These are phyloP conservation scores for Raffaelea ambrosiae DNA, from an alignment of 2,329 filamentous ascomycete genomes.

Conservation along the genomic window DNA sequence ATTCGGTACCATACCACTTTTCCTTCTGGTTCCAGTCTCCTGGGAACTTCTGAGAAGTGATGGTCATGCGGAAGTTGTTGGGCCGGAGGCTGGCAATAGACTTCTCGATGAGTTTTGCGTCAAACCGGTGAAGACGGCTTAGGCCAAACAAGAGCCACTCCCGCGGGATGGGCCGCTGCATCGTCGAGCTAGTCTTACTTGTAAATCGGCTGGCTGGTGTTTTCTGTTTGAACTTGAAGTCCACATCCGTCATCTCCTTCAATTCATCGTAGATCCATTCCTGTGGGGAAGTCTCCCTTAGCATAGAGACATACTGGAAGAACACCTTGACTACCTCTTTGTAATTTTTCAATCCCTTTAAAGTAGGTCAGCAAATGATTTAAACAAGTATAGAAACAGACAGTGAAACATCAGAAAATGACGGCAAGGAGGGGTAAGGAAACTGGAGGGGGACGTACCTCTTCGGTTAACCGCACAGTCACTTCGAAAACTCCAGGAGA, in stretches of 20 bases:
- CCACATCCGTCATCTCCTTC: conserved; percentile 80
- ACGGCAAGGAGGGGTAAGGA: conserved; percentile 1
- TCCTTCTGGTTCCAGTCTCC: conserved; percentile 82
- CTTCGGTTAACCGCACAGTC: conserved; percentile 71
- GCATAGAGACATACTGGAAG: conserved; percentile 85
- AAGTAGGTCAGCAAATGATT: background rate
- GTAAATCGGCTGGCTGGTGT: conserved; percentile 83
- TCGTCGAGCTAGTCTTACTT: conserved; percentile 72
- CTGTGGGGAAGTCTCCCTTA: conserved; percentile 71
- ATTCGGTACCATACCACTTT: conserved; percentile 97
- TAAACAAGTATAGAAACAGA: background rate
- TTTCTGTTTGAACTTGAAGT: conserved; percentile 94
- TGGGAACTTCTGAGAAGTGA: conserved; percentile 76
- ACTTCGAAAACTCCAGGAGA: conserved; percentile 70
- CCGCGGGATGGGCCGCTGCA: conserved; percentile 84
- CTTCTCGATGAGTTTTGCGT: conserved; percentile 65
- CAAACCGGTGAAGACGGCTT: conserved; percentile 69
- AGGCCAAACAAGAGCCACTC: conserved; percentile 82
- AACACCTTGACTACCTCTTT: conserved; percentile 73
- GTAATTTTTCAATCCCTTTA: conserved; percentile 64
- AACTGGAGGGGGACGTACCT: no score
- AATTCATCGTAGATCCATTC: conserved; percentile 94
- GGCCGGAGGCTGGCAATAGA: conserved; percentile 67
- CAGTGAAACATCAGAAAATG: background rate
- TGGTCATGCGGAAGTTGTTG: conserved; percentile 80